These are phyloP conservation scores for Ganoderma leucocontextum DNA, from an alignment of 1,284 basidiomycete species.

Conservation along the genomic window DNA sequence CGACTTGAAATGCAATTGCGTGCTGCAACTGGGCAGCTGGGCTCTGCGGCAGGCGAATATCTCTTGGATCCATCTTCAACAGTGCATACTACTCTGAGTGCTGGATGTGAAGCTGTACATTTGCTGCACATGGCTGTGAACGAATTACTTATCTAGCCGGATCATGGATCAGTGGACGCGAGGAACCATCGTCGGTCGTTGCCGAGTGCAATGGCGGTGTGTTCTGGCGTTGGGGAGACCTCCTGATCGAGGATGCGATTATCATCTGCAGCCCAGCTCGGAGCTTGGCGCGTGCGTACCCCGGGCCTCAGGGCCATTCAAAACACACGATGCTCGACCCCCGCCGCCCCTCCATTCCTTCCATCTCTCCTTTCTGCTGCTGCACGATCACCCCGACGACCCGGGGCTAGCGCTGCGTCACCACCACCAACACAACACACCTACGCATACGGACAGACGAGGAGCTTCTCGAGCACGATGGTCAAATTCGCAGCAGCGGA, in stretches of 20 bases:
- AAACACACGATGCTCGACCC: conserved; percentile 8
- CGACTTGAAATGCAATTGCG: neutral
- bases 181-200: neutral
- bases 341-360: neutral
- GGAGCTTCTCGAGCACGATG: conserved; percentile 41
- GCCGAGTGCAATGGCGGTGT: conserved; percentile 1
- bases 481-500: conserved; percentile 52
- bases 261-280: conserved; percentile 31
- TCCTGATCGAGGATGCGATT: conserved; percentile 33
- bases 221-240: neutral
- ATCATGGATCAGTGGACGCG: neutral
- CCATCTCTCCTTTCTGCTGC: conserved; percentile 6
- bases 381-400: conserved; percentile 1
- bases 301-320: conserved; percentile 11
- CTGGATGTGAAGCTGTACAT: neutral
- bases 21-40: too few species aligned
- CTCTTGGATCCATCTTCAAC: neutral
- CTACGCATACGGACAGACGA: conserved; percentile 9
- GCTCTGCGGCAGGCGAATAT: too few species aligned
- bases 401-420: neutral
- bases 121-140: neutral
- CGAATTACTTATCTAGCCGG: neutral
- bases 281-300: conserved; percentile 21
- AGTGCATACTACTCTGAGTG: neutral
- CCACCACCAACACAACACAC: conserved; percentile 10